Conservation (phyloP, 1,284 basidiomycete species). For the Entoloma clypeatum region DNA sequence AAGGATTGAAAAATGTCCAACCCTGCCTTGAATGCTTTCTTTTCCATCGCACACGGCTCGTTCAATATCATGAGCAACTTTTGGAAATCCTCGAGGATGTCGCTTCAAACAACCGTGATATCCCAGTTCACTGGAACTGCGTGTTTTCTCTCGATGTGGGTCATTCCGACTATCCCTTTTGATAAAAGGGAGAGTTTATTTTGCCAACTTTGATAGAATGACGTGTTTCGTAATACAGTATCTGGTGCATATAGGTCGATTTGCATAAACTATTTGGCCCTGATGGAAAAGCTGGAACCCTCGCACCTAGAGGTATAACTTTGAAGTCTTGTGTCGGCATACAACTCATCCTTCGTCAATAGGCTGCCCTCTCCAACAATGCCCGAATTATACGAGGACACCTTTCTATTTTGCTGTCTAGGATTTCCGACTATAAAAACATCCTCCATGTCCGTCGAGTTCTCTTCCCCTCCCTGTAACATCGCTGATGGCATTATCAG, state of each 20-base stretch:
- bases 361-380: constrained; percentile 21
- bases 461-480: not conserved
- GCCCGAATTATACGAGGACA: constrained; percentile 25
- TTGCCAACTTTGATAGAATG: constrained; percentile 21
- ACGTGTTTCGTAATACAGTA: constrained; percentile 24
- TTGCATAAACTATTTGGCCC: constrained; percentile 31
- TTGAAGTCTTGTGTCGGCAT: not conserved
- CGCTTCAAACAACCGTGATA: constrained; percentile 1
- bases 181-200: not conserved
- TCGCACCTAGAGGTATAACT: constrained; percentile 21
- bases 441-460: constrained; percentile 26
- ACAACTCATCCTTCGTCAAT: not conserved
- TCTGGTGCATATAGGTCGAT: constrained; percentile 33
- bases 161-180: not conserved
- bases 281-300: constrained; percentile 25
- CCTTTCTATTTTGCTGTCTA: constrained; percentile 28
- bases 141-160: constrained; percentile 32
- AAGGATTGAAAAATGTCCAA: constrained; percentile 21
- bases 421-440: constrained; percentile 28
- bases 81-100: constrained; percentile 22
- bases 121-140: constrained; percentile 27
- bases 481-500: constrained; percentile 14
- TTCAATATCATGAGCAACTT: constrained; percentile 33
- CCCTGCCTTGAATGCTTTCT: constrained; percentile 32
- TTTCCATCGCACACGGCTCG: constrained; percentile 28